A percentile compares a stretch with the other conserved stretches of the same genome.
phyloP scores from a whole-genome alignment of 176 grass and related monocot species.

The Areca catechu region DNA sequence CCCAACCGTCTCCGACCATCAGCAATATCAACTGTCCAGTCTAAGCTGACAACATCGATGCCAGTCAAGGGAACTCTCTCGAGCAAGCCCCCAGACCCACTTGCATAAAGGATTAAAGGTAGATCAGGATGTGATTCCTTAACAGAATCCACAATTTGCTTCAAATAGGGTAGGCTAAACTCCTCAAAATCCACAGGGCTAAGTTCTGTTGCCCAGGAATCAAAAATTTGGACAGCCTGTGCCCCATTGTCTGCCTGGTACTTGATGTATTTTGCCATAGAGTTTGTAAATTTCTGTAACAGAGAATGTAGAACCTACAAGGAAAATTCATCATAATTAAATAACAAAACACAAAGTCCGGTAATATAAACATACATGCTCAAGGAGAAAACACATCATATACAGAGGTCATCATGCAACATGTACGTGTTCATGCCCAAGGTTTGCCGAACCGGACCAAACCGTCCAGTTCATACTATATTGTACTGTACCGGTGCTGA shows the following conservation, averaged over 20 bases:
- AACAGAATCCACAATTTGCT: slow-evolving; percentile 77
- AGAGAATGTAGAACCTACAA: slow-evolving; percentile 83
- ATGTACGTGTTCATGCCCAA: too few relatives aligned
- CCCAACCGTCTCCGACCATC: slow-evolving; percentile 86
- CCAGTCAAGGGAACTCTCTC: slow-evolving; percentile 78
- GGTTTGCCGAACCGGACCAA: too few relatives aligned
- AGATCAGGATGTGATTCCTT: slow-evolving; percentile 75
- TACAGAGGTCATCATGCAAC: too few relatives aligned
- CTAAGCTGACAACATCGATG: slow-evolving; percentile 91
- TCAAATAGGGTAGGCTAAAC: slow-evolving; percentile 90
- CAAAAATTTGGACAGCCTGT: slow-evolving; percentile 92
- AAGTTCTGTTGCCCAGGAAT: slow-evolving; percentile 96
- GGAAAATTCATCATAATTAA: slow-evolving; percentile 1
- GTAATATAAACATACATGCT: too few relatives aligned
- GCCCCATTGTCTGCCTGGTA: slow-evolving; percentile 95
- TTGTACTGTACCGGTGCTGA: too few relatives aligned
- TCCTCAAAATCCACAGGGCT: slow-evolving; percentile 92
- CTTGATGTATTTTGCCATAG: slow-evolving; percentile 73
- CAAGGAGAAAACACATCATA: too few relatives aligned
- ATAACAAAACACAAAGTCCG: too few relatives aligned
- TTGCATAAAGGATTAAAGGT: slow-evolving; percentile 93
- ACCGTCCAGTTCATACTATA: too few relatives aligned
- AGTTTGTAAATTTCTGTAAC: slow-evolving; percentile 69
- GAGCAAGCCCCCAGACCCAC: slow-evolving; percentile 84
- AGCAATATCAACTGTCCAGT: slow-evolving; percentile 97